Percentiles rank a stretch among this genome's conserved stretches.
phyloP scores from a whole-genome alignment of 2,329 filamentous ascomycete species.

The Atkinsonella texensis region DNA sequence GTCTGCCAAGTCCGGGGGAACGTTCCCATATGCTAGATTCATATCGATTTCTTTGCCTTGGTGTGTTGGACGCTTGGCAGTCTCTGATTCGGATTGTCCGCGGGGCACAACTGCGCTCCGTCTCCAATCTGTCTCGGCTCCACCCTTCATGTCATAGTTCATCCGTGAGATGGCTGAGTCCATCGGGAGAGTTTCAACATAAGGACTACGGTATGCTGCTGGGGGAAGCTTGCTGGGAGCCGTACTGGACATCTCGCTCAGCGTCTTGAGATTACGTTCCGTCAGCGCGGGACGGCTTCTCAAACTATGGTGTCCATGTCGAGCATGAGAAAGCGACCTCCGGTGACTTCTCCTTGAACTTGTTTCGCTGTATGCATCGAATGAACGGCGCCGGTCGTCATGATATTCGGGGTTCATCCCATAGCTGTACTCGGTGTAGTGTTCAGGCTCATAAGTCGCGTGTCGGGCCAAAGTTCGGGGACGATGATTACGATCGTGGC shows the following conservation, averaged over 20 bases:
- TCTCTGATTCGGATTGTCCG: constrained; percentile 26
- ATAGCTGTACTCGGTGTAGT: constrained; percentile 22
- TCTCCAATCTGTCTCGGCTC: constrained; percentile 7
- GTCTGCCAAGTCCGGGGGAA: constrained; percentile 55
- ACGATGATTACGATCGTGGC: constrained; percentile 1
- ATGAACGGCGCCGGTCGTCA: constrained; percentile 20
- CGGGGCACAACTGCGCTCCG: constrained; percentile 20
- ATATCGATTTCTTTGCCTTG: constrained; percentile 58
- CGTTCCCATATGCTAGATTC: constrained; percentile 80
- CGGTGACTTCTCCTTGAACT: constrained; percentile 31
- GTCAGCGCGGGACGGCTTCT: constrained; percentile 33
- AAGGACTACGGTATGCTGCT: constrained; percentile 28
- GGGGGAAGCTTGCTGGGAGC: constrained; percentile 32
- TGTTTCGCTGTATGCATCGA: constrained; percentile 22
- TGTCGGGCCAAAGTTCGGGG: constrained; percentile 1
- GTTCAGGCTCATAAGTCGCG: constrained; percentile 9
- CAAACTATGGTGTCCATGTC: constrained; percentile 18
- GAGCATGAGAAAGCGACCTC: constrained; percentile 22
- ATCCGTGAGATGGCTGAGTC: constrained; percentile 29
- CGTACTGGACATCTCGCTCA: constrained; percentile 39
- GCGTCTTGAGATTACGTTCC: constrained; percentile 37
- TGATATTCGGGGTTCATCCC: constrained; percentile 16
- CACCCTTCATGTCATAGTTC: constrained; percentile 18
- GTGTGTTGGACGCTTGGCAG: constrained; percentile 15
- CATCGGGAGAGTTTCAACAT: constrained; percentile 25